Base-by-base conservation (phyloP, 2,329 filamentous ascomycete species). In the Trichoderma semiorbis region DNA sequence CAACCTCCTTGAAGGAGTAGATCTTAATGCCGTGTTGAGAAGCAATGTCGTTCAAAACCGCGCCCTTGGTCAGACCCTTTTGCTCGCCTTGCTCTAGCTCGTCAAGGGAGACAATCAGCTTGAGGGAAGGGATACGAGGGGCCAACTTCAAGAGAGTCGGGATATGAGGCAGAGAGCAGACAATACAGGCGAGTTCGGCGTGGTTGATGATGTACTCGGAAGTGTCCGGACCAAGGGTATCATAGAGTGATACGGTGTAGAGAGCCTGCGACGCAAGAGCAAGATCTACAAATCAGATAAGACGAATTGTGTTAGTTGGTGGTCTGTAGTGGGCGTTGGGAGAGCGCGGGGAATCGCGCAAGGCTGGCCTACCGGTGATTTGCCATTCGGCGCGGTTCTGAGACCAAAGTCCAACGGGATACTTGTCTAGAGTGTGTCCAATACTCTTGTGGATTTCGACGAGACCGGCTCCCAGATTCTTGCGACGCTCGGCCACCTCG, bases 121-220 rank as follows among this genome's bases (percentile, higher is more conserved):
- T 98, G 74, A 99, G 85, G 7, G 86, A 86, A 1, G 95, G 95
- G 72, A 95, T 84, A 67, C 91, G 88, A n/a, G 92, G 86, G 75
- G 88, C 89, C 75, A 98, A 84, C 84, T 94, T 95, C 74, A 98
- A 86, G 69, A 98, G 87, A 18, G 90, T 89, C 2, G 94, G 91
- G 68, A 98, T 90, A 78, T 97, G 95, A 57, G 90, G 89, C 60
- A 98, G 85, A 32, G 93, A 94, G 72, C 93, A 91, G 74, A 92
- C 90, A 50, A 98, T 89, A 77, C 91, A 93, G 72, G 86, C 82
- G 71, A 98, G 84, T 74, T 91, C 87, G 69, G 94, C 90, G 80
- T 98, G 95, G 82, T 97, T 97, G 84, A 98, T 92, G 81, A 99
- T 98, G 84, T 93, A 98, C 83, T 98, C 94, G 71, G 93, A 95